Evolutionary conservation across 2,329 filamentous ascomycete species (phyloP).

Genomic region (Camillea tinctor): DNA sequence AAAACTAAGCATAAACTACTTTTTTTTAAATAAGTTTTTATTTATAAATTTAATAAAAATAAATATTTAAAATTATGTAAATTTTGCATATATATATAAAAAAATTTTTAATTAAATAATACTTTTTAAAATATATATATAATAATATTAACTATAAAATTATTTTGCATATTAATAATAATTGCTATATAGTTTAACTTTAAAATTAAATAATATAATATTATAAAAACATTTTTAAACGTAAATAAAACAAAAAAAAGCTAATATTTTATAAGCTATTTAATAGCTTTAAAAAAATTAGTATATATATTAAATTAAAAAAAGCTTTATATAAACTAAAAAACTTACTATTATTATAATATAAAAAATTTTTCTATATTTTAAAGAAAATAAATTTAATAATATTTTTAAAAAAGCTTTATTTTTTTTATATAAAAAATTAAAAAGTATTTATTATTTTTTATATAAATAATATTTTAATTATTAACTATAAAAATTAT

Average conservation of each 20-base stretch:
- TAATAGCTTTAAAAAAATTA: neutral
- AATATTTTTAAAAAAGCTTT: neutral
- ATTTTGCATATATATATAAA: neutral
- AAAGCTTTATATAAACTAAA: neutral
- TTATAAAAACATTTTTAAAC: neutral
- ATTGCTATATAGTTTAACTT: neutral
- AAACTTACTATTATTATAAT: neutral
- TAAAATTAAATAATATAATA: neutral
- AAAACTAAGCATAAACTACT: neutral
- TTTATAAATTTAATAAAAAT: neutral
- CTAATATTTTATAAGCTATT: neutral
- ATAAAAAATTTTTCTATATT: neutral
- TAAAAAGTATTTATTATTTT: too few relatives aligned
- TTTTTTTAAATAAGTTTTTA: neutral
- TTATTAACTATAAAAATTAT: neutral
- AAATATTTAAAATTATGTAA: neutral
- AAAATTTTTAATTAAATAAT: neutral
- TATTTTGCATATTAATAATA: neutral
- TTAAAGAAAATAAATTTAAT: neutral
- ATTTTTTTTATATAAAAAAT: conserved; percentile 1
- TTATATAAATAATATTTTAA: neutral
- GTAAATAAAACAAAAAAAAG: neutral
- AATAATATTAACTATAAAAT: neutral
- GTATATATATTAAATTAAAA: neutral
- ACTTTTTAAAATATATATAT: neutral